These are phyloP conservation scores for Fusarium globosum DNA, from an alignment of 2,329 filamentous ascomycete species.

Conservation along the genomic window DNA sequence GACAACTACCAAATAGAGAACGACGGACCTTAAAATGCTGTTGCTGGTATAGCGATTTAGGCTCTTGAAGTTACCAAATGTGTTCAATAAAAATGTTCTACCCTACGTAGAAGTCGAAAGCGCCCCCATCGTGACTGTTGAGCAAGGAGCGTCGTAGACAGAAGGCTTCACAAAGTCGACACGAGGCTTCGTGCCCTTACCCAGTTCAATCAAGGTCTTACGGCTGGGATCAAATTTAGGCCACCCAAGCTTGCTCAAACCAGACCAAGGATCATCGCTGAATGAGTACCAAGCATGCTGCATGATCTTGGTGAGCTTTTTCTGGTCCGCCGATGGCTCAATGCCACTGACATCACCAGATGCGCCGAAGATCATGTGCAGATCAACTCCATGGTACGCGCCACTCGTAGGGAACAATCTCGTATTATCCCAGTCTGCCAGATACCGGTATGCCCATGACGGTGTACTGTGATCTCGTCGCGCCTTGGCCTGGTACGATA, in stretches of 20 bases:
- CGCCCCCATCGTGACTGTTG: constrained; percentile 33
- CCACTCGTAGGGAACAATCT: constrained; percentile 58
- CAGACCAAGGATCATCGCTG: constrained; percentile 50
- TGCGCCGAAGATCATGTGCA: constrained; percentile 60
- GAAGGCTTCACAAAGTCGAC: constrained; percentile 28
- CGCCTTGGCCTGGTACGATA: constrained; percentile 51
- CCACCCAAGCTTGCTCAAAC: constrained; percentile 46
- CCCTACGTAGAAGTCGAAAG: constrained; percentile 12
- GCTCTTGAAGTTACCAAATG: background rate
- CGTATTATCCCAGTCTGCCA: constrained; percentile 62
- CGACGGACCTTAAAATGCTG: accelerated
- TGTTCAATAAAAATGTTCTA: accelerated
- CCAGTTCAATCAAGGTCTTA: constrained; percentile 30
- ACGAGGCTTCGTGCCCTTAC: constrained; percentile 3
- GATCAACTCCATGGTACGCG: constrained; percentile 61
- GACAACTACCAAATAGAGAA: background rate
- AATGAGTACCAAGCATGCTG: constrained; percentile 57
- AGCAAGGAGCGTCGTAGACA: constrained; percentile 30
- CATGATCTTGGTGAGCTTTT: constrained; percentile 50
- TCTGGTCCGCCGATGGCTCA: constrained; percentile 46
- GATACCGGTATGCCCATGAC: constrained; percentile 59
- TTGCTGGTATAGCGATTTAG: too few species aligned
- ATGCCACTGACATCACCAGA: constrained; percentile 54
- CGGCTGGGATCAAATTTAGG: constrained; percentile 33
- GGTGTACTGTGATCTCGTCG: constrained; percentile 51